These are phyloP conservation scores for Simplicillium aogashimaense DNA, from an alignment of 2,329 filamentous ascomycete species.

Conservation along the genomic window DNA sequence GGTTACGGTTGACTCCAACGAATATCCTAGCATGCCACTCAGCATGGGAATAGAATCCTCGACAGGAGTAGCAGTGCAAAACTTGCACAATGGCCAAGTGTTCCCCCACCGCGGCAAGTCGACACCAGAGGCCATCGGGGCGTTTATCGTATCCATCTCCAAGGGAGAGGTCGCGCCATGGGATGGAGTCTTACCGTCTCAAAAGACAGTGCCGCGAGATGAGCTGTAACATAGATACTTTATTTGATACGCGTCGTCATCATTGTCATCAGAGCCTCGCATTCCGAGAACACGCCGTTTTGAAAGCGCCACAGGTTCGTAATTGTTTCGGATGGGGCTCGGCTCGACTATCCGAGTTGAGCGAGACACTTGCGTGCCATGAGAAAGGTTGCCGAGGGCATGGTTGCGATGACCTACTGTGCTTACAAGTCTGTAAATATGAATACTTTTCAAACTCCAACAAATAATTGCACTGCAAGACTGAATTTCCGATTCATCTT, in stretches of 20 bases:
- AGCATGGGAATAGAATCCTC: constrained; percentile 22
- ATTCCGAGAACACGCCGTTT: too few species aligned
- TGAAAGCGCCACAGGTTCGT: too few species aligned
- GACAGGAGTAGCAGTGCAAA: constrained; percentile 30
- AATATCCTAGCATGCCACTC: constrained; percentile 32
- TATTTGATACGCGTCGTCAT: background rate
- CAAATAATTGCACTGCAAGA: too few species aligned
- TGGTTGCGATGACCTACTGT: too few species aligned
- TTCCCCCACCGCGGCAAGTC: constrained; percentile 25
- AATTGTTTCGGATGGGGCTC: too few species aligned
- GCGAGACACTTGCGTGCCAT: too few species aligned
- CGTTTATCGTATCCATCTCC: constrained; percentile 34
- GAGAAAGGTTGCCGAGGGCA: too few species aligned
- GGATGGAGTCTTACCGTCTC: constrained; percentile 11
- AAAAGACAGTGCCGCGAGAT: background rate
- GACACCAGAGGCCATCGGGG: constrained; percentile 24
- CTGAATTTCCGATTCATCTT: too few species aligned
- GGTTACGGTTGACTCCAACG: constrained; percentile 32
- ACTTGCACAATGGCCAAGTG: constrained; percentile 30
- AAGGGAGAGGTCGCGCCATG: constrained; percentile 29
- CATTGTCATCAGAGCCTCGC: too few species aligned
- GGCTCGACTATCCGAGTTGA: too few species aligned
- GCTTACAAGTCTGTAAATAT: too few species aligned
- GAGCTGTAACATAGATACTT: constrained; percentile 1
- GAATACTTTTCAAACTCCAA: too few species aligned